These are phyloP conservation scores for Wickerhamiella parazyma DNA, from an alignment of 805 yeast species.

Conservation along the genomic window DNA sequence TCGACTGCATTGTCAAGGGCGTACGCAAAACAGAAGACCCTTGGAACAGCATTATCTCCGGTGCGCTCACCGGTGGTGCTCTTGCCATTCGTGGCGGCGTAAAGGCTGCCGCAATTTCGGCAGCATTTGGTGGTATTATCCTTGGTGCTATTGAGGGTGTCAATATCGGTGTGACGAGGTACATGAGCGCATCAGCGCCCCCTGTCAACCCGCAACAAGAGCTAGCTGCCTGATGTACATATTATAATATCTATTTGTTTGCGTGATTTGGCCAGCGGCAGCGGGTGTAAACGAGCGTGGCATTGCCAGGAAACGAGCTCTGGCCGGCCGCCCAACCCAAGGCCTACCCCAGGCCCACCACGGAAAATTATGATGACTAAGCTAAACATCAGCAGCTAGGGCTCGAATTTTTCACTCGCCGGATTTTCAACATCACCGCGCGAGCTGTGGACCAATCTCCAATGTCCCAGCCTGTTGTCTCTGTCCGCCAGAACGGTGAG, in stretches of 20 bases:
- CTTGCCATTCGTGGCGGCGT: conserved; percentile 98
- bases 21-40: conserved; percentile 97
- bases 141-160: conserved; percentile 97
- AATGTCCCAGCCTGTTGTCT: conserved; percentile 82
- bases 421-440: neutral
- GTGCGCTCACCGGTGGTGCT: conserved; percentile 96
- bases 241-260: neutral
- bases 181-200: conserved; percentile 31
- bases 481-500: conserved; percentile 86
- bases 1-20: conserved; percentile 90
- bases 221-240: neutral
- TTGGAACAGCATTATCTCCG: conserved; percentile 95
- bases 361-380: neutral
- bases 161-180: conserved; percentile 88
- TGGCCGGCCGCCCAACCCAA: too few relatives aligned
- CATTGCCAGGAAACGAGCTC: too few relatives aligned
- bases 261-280: too few relatives aligned
- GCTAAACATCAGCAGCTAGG: neutral
- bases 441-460: neutral
- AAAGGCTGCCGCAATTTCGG: conserved; percentile 91
- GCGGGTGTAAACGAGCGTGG: too few relatives aligned
- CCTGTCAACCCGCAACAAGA: neutral
- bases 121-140: conserved; percentile 93
- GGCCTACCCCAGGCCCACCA: too few relatives aligned
- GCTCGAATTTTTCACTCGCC: neutral